A percentile compares a stretch with the other conserved stretches of the same genome.
These are phyloP conservation scores for Oemleria cerasiformis DNA, from an alignment of 306 rosid genomes.

Conservation along the genomic window DNA sequence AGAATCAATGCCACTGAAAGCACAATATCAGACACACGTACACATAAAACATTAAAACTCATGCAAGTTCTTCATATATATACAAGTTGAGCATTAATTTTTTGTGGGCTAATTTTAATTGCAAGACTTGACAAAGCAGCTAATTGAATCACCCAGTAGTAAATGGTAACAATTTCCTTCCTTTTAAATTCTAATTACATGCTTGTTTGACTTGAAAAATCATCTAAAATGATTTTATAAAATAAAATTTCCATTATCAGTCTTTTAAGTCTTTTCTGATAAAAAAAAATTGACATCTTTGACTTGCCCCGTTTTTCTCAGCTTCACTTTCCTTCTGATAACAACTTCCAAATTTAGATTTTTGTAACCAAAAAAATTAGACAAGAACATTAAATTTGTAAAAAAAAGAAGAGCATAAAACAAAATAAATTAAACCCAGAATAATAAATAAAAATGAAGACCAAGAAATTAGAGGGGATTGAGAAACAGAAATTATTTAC, in stretches of 20 bases:
- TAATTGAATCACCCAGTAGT: background rate
- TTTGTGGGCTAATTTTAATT: background rate
- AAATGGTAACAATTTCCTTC: background rate
- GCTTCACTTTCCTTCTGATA: background rate
- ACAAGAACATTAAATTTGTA: too few relatives aligned
- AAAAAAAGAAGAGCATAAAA: background rate
- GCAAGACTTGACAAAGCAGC: background rate
- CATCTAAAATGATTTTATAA: background rate
- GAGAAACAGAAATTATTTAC: background rate
- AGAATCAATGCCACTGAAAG: slow-evolving; percentile 5
- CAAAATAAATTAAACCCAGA: background rate
- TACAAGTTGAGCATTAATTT: background rate
- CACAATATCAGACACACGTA: slow-evolving; percentile 12
- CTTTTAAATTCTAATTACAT: background rate
- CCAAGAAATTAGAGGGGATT: background rate
- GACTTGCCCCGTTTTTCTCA: slow-evolving; percentile 1
- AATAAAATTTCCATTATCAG: background rate
- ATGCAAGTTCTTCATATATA: background rate
- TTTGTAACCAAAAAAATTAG: background rate
- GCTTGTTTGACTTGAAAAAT: background rate
- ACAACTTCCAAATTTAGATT: background rate
- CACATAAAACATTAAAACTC: background rate
- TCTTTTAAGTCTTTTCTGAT: background rate
- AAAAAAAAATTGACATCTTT: background rate
- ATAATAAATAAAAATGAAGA: background rate